Base-by-base conservation (phyloP, 139 green algal genomes). In the Chlorella sp. region DNA sequence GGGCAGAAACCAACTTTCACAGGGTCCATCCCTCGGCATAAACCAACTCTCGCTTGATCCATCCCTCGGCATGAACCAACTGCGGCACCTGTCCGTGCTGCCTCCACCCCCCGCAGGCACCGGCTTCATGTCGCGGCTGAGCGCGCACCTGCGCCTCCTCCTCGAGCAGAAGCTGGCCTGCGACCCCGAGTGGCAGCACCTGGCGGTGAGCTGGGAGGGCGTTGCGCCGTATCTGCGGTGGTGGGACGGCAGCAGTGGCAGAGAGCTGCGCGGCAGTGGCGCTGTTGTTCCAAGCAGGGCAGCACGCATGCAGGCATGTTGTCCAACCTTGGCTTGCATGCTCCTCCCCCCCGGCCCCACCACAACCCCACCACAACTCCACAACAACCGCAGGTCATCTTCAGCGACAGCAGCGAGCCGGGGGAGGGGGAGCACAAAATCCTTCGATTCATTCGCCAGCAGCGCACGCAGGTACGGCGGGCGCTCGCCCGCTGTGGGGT, bases 361-460 rank as follows among this genome's bases (percentile, higher is more conserved):
- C 46, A 54, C 8, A 54, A 54, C 8, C 46, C 7, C 8, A 7
- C 8, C 46, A 54, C 46, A 7, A 7, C 7, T 54, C 75, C 54
- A 19, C 7, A 36, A 26, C 4, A 20, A 16, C 34, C 13, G 9
- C 89, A 93, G 89, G 92, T 97, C 5, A 85, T 97, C 2, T 60
- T 93, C 41, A 95, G 91, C 20, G 95, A 98, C 82, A 89, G 93
- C 36, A 94, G 87, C 73, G 90, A 94, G 73, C 92, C 93, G 0
- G 93, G 93, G 1, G 93, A 96, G 85, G 93, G 93, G 13, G 93
- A 96, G 87, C 93, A 96, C 91, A 96, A 96, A 85, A 89, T 94
- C 40, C 91, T 89, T 77, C 73, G 83, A 51, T 91, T 89, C 87
- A 89, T 91, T 28, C 78, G 87, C 22, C 81, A 89, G 62, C 93